Conservation (phyloP, 2,329 filamentous ascomycete genomes). For the Botryosphaeria dothidea region DNA sequence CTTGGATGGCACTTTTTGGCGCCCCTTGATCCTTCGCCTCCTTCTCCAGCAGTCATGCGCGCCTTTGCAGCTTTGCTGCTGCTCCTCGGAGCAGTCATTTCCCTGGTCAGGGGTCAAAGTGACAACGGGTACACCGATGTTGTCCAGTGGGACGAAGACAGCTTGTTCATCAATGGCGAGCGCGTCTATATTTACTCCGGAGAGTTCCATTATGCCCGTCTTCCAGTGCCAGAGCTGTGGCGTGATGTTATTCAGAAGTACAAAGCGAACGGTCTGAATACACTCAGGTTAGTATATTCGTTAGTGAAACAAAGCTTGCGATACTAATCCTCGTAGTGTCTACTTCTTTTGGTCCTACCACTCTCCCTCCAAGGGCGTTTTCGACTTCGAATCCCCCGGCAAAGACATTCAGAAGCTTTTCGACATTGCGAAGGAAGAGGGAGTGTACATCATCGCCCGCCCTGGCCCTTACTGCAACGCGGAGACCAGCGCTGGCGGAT, state of each 20-base stretch:
- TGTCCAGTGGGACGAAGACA: slow-evolving; percentile 58
- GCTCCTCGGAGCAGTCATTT: slow-evolving; percentile 1
- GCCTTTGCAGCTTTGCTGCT: background rate
- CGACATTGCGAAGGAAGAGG: slow-evolving; percentile 55
- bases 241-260: slow-evolving; percentile 54
- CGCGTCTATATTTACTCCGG: slow-evolving; percentile 55
- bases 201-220: slow-evolving; percentile 56
- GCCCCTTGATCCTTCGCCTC: background rate
- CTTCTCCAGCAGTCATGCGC: background rate
- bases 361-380: slow-evolving; percentile 43
- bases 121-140: slow-evolving; percentile 50
- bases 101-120: slow-evolving; percentile 26
- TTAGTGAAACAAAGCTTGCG: background rate
- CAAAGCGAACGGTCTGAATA: slow-evolving; percentile 53
- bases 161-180: slow-evolving; percentile 53
- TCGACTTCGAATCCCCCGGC: slow-evolving; percentile 55
- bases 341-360: slow-evolving; percentile 54
- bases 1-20: background rate
- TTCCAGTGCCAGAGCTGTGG: slow-evolving; percentile 54
- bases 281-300: slow-evolving; percentile 38
- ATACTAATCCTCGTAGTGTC: slow-evolving; percentile 24
- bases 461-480: slow-evolving; percentile 66
- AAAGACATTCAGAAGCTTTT: slow-evolving; percentile 56
- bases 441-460: slow-evolving; percentile 57
- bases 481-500: slow-evolving; percentile 63